Conservation (phyloP, 257 asterid species). For the Misopates orontium region DNA sequence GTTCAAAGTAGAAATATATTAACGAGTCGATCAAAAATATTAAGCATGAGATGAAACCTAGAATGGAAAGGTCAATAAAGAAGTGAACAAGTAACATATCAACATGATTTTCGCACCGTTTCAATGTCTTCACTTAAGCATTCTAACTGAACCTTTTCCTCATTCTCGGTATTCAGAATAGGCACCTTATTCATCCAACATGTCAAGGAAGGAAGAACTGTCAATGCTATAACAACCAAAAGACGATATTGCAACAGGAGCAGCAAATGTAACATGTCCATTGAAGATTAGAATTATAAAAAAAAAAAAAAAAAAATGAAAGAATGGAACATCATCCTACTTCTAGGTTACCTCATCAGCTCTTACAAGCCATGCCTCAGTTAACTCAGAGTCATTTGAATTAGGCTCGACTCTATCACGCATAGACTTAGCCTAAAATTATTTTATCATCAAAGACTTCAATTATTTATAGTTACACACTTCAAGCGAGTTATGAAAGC, state of each 20-base stretch:
- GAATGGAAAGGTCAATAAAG: conserved; percentile 2
- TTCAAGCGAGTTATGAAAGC: conserved; percentile 14
- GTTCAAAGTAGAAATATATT: conserved; percentile 32
- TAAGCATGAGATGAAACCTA: conserved; percentile 21
- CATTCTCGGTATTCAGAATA: conserved; percentile 59
- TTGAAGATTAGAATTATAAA: conserved; percentile 16
- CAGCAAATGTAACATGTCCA: conserved; percentile 11
- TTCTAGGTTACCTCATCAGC: conserved; percentile 3
- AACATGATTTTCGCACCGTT: conserved; percentile 42
- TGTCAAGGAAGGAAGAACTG: background rate
- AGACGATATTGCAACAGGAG: background rate
- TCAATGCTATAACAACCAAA: conserved; percentile 5
- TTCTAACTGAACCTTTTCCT: conserved; percentile 74
- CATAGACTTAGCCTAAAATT: background rate
- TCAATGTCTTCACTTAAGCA: conserved; percentile 74
- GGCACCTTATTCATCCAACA: conserved; percentile 62
- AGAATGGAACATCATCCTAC: background rate
- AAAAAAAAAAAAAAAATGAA: background rate
- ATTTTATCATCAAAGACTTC: conserved; percentile 2
- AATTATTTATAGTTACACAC: conserved; percentile 5
- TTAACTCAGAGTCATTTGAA: conserved; percentile 6
- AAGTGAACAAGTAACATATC: conserved; percentile 22
- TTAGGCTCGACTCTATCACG: background rate
- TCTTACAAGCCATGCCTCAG: background rate
- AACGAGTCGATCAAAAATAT: conserved; percentile 15